Conservation (phyloP, 78 protist genomes). For the Blattamonas nauphoetae region DNA sequence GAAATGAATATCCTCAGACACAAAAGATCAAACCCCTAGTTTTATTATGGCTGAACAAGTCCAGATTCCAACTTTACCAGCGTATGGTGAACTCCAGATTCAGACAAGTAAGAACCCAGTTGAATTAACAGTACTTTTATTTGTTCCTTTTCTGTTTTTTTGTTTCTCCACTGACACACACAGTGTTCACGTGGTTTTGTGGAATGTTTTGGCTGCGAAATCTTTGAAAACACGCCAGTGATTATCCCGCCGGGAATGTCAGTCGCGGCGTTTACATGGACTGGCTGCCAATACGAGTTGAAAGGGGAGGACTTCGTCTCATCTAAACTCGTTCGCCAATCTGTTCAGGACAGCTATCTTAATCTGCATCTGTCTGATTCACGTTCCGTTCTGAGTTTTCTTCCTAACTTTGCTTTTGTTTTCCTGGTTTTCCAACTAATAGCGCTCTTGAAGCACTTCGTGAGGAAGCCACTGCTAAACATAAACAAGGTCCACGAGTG, state of each 20-base stretch:
- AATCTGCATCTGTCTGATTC: neutral
- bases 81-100: too few relatives aligned
- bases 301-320: neutral
- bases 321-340: neutral
- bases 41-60: too few relatives aligned
- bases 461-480: neutral
- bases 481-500: neutral
- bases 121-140: too few relatives aligned
- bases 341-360: neutral
- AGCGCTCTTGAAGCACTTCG: neutral
- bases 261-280: neutral
- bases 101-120: too few relatives aligned
- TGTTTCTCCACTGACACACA: too few relatives aligned
- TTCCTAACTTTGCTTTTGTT: neutral
- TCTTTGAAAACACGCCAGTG: neutral
- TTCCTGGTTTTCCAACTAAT: neutral
- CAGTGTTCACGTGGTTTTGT: too few relatives aligned
- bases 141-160: too few relatives aligned
- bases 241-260: neutral
- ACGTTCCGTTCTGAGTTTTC: neutral
- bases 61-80: too few relatives aligned
- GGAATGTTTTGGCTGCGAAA: neutral
- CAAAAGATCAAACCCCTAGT: too few relatives aligned
- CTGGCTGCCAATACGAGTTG: neutral
- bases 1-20: too few relatives aligned